A percentile compares a stretch with the other conserved stretches of the same genome.
These are phyloP conservation scores for Hagleromyces aurorensis DNA, from an alignment of 805 yeast species.

Conservation along the genomic window DNA sequence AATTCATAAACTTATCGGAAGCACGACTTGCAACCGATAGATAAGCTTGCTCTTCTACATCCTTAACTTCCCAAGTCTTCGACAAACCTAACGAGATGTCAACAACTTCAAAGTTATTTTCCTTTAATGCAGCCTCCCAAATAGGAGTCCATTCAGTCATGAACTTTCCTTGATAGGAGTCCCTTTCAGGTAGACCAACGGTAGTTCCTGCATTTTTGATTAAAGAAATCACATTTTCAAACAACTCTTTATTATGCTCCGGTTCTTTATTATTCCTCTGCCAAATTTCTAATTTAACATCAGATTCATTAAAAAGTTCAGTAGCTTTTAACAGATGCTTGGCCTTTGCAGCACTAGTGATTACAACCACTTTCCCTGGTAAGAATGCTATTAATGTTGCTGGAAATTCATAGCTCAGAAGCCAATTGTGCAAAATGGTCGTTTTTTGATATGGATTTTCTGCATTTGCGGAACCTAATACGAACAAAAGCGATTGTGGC, in stretches of 20 bases:
- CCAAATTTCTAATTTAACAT: constrained; percentile 47
- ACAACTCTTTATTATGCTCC: constrained; percentile 62
- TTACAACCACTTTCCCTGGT: constrained; percentile 47
- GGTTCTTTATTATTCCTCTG: constrained; percentile 68
- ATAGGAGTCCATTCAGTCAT: constrained; percentile 66
- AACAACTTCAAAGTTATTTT: constrained; percentile 34
- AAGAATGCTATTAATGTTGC: constrained; percentile 71
- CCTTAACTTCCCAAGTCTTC: constrained; percentile 63
- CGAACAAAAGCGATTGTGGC: constrained; percentile 46
- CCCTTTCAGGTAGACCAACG: constrained; percentile 68
- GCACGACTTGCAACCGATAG: constrained; percentile 68
- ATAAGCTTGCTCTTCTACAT: constrained; percentile 62
- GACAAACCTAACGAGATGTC: constrained; percentile 51
- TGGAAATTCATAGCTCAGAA: constrained; percentile 92
- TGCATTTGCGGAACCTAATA: constrained; percentile 80
- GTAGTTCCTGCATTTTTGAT: constrained; percentile 39
- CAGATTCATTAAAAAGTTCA: constrained; percentile 39
- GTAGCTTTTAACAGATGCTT: constrained; percentile 46
- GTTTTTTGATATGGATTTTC: constrained; percentile 87
- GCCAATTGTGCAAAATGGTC: constrained; percentile 82
- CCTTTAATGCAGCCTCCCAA: constrained; percentile 34
- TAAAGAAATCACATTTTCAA: constrained; percentile 44
- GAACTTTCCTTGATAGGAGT: constrained; percentile 75
- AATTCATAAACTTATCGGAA: constrained; percentile 70
- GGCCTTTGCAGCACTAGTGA: constrained; percentile 81